Conservation (phyloP, 495 filamentous ascomycete genomes). For the Pyronema omphalodes region DNA sequence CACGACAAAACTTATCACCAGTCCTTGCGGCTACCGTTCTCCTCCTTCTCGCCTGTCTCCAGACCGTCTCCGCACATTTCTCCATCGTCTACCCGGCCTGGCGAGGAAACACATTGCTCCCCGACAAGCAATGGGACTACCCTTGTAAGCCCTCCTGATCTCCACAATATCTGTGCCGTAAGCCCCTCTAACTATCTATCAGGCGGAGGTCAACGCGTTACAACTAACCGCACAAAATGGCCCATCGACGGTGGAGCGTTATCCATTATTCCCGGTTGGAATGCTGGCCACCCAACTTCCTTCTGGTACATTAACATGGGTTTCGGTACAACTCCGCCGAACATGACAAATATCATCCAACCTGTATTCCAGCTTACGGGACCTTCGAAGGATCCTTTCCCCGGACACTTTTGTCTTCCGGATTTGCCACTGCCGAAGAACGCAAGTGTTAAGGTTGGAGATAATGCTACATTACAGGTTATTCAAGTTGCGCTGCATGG, state of each 20-base stretch:
- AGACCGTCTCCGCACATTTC: slow-evolving; percentile 54
- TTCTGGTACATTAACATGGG: slow-evolving; percentile 91
- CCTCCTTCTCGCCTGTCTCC: slow-evolving; percentile 27
- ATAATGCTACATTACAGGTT: slow-evolving; percentile 88
- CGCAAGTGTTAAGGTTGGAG: slow-evolving; percentile 51
- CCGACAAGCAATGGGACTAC: slow-evolving; percentile 97
- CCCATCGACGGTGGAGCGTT: slow-evolving; percentile 71
- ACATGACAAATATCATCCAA: slow-evolving; percentile 76
- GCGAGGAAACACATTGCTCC: slow-evolving; percentile 81
- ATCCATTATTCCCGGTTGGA: slow-evolving; percentile 82
- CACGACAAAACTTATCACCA: slow-evolving; percentile 29
- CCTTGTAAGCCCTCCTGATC: slow-evolving; percentile 50
- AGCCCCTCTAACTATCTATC: slow-evolving; percentile 2
- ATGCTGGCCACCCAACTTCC: slow-evolving; percentile 69
- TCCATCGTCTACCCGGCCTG: slow-evolving; percentile 86
- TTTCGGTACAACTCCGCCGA: slow-evolving; percentile 59
- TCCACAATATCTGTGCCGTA: neutral
- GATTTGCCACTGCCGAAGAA: slow-evolving; percentile 74
- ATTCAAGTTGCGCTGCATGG: slow-evolving; percentile 82
- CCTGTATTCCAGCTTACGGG: slow-evolving; percentile 73
- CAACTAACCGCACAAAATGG: slow-evolving; percentile 80
- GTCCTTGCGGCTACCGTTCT: slow-evolving; percentile 33
- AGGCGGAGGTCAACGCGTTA: slow-evolving; percentile 74
- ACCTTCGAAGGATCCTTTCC: slow-evolving; percentile 61
- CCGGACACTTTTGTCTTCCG: slow-evolving; percentile 73